A percentile compares a stretch with the other conserved stretches of the same genome.
These are phyloP conservation scores for Capsaspora owczarzaki DNA, from an alignment of 78 protist species.

Conservation along the genomic window DNA sequence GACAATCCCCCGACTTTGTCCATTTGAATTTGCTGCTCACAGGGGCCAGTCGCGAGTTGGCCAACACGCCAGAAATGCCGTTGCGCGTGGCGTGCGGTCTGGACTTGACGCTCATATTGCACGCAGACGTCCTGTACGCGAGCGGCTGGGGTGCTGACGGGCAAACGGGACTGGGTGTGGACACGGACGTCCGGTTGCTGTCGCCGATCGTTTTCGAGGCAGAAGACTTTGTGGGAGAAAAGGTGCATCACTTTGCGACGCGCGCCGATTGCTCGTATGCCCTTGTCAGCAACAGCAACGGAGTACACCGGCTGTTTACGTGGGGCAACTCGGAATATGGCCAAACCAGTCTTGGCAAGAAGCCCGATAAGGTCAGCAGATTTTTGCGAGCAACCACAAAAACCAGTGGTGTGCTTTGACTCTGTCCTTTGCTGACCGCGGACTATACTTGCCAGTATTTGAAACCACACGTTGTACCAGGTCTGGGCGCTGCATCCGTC, in stretches of 20 bases:
- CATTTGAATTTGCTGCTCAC: too few species aligned
- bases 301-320: background rate
- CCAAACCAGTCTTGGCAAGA: background rate
- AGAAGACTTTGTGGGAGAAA: background rate
- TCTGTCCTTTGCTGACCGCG: too few species aligned
- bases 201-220: background rate
- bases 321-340: constrained; percentile 3
- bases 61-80: too few species aligned
- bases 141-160: background rate
- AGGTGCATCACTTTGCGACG: background rate
- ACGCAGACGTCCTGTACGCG: background rate
- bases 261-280: background rate
- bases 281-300: background rate
- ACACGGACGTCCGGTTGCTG: background rate
- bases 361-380: too few species aligned
- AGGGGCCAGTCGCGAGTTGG: too few species aligned
- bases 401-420: too few species aligned
- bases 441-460: too few species aligned
- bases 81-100: background rate
- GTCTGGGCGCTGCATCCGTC: too few species aligned
- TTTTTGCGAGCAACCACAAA: too few species aligned
- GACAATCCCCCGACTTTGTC: too few species aligned
- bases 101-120: background rate
- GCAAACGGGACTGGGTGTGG: background rate
- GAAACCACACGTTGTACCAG: too few species aligned